Conservation (phyloP, 441 rosid genomes). For the Aquilaria agallochum region DNA sequence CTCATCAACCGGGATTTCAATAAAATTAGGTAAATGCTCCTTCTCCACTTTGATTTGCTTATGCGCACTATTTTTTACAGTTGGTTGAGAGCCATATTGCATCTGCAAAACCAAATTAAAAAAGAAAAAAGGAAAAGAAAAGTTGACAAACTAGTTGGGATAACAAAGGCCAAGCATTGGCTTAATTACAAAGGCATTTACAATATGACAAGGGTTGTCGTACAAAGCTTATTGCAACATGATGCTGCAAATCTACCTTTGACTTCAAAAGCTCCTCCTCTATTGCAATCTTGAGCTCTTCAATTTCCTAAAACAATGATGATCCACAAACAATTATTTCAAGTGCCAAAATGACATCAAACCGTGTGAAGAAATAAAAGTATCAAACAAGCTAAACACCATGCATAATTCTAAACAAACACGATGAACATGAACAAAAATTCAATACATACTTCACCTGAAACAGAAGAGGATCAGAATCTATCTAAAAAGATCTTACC, state of each 20-base stretch:
- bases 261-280: conserved; percentile 65
- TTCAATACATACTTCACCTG: no score
- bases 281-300: conserved; percentile 63
- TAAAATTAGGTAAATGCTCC: conserved; percentile 48
- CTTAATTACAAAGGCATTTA: no score
- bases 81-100: conserved; percentile 40
- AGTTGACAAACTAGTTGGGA: background rate
- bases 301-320: conserved; percentile 50
- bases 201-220: background rate
- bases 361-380: no score
- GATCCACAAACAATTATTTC: background rate
- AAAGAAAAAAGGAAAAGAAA: conserved; percentile 20
- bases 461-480: no score
- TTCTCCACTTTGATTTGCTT: conserved; percentile 36
- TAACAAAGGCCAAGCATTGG: no score
- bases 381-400: no score
- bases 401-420: no score
- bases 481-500: conserved; percentile 32
- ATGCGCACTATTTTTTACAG: conserved; percentile 32
- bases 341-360: background rate
- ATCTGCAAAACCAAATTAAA: conserved; percentile 43
- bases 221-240: background rate
- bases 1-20: conserved; percentile 90
- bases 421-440: no score
- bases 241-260: conserved; percentile 39